A percentile compares a stretch with the other conserved stretches of the same genome.
Conservation (phyloP, 1,139 yeast genomes). For the Protomyces arabidopsidicola region DNA sequence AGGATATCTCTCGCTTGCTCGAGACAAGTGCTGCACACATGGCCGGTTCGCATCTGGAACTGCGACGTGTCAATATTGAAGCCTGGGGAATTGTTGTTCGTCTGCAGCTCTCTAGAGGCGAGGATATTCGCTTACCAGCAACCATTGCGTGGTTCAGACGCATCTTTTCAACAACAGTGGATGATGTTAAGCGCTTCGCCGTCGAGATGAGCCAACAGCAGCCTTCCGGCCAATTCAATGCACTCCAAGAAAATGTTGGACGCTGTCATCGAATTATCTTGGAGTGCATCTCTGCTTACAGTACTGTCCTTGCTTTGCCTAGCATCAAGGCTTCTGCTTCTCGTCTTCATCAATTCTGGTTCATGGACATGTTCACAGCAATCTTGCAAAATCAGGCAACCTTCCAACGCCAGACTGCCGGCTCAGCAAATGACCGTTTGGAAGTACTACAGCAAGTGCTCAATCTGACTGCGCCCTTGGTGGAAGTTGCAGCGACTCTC, state of each 20-base stretch:
- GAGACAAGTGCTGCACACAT: conserved; percentile 6
- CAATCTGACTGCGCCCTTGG: neutral
- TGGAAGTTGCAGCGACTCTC: neutral
- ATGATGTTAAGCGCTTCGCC: conserved; percentile 14
- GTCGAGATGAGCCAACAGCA: conserved; percentile 1
- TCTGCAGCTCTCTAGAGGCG: conserved; percentile 2
- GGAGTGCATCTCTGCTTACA: neutral
- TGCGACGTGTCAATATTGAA: conserved; percentile 6
- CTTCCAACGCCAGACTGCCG: neutral
- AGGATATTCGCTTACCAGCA: neutral
- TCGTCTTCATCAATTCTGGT: conserved; percentile 8
- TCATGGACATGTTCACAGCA: neutral
- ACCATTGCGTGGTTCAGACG: conserved; percentile 5
- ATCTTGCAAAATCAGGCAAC: conserved; percentile 5
- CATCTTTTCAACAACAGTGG: conserved; percentile 5
- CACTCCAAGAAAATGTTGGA: conserved; percentile 4
- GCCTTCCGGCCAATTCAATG: neutral
- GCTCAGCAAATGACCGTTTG: neutral
- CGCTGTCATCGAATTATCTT: neutral
- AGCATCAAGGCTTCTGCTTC: neutral
- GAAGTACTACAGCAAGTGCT: neutral
- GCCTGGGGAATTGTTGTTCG: conserved; percentile 12
- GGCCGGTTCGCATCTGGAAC: conserved; percentile 11
- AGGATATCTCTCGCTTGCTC: conserved; percentile 5
- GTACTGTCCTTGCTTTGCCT: neutral